Conservation (phyloP, 352 stramenopile species). For the Poterioochromonas sp. region DNA sequence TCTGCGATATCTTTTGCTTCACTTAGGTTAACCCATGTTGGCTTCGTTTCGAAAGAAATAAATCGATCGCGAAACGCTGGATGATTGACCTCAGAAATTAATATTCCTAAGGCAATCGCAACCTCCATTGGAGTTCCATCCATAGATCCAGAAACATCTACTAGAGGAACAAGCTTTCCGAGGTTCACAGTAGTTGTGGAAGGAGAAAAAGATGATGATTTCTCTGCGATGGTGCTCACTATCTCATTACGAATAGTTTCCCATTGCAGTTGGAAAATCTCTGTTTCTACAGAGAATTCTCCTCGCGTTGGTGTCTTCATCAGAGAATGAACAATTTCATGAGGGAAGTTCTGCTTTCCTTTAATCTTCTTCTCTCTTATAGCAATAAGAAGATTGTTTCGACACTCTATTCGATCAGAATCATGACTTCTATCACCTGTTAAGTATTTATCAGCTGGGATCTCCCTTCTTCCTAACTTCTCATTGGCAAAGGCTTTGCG, state of each 20-base stretch:
- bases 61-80: conserved; percentile 43
- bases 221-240: background rate
- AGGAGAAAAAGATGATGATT: conserved; percentile 12
- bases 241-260: background rate
- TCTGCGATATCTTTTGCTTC: conserved; percentile 37
- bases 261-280: background rate
- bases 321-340: conserved; percentile 42
- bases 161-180: conserved; percentile 46
- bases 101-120: conserved; percentile 49
- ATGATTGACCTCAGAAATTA: conserved; percentile 45
- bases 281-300: conserved; percentile 45
- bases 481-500: conserved; percentile 48
- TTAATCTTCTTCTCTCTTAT: background rate
- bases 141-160: conserved; percentile 52
- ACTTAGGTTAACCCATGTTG: conserved; percentile 41
- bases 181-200: conserved; percentile 36
- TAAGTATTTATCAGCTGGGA: background rate
- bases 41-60: conserved; percentile 48
- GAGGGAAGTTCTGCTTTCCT: conserved; percentile 34
- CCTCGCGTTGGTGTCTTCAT: conserved; percentile 34
- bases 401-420: conserved; percentile 44
- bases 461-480: background rate
- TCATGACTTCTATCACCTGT: conserved; percentile 38
- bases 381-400: conserved; percentile 19
- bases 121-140: conserved; percentile 49